Conservation (phyloP, 106 monocot species). For the Acorus gramineus region DNA sequence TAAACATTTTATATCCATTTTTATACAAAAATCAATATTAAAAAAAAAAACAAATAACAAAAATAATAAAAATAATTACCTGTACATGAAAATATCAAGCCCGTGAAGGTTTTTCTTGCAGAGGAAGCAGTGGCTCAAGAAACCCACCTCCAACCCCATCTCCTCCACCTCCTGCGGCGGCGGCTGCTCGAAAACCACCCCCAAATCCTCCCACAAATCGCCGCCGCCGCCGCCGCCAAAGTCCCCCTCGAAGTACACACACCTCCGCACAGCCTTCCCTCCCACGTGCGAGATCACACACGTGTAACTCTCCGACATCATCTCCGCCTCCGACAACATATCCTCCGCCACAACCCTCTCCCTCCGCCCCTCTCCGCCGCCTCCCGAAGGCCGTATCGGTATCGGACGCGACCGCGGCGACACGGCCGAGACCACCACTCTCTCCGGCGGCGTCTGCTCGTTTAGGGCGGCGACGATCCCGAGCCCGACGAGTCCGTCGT, state of each 20-base stretch:
- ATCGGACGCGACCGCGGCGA: slow-evolving; percentile 22
- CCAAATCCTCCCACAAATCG: slow-evolving; percentile 6
- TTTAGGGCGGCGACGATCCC: slow-evolving; percentile 33
- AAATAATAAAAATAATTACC: slow-evolving; percentile 13
- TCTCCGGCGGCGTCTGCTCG: background rate
- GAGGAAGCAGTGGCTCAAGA: slow-evolving; percentile 36
- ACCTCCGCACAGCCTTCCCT: slow-evolving; percentile 24
- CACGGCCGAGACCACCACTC: too few species aligned
- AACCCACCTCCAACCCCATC: slow-evolving; percentile 1
- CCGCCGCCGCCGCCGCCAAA: slow-evolving; percentile 1
- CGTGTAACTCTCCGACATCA: slow-evolving; percentile 48
- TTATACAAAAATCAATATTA: background rate
- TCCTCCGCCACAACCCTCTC: background rate
- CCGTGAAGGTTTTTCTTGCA: slow-evolving; percentile 54
- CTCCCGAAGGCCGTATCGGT: slow-evolving; percentile 2
- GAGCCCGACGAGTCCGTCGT: slow-evolving; percentile 20
- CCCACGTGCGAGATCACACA: slow-evolving; percentile 37
- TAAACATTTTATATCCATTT: too few species aligned
- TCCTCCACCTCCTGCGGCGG: slow-evolving; percentile 5
- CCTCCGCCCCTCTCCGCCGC: background rate
- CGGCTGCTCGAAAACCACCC: slow-evolving; percentile 1
- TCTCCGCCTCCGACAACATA: slow-evolving; percentile 4
- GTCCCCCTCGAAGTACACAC: slow-evolving; percentile 25
- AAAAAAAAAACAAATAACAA: background rate
- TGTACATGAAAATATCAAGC: slow-evolving; percentile 69